Percentiles rank a stretch among this genome's conserved stretches.
Evolutionary conservation across 257 asterid species (phyloP).

Genomic region (Osmanthus fragrans): DNA sequence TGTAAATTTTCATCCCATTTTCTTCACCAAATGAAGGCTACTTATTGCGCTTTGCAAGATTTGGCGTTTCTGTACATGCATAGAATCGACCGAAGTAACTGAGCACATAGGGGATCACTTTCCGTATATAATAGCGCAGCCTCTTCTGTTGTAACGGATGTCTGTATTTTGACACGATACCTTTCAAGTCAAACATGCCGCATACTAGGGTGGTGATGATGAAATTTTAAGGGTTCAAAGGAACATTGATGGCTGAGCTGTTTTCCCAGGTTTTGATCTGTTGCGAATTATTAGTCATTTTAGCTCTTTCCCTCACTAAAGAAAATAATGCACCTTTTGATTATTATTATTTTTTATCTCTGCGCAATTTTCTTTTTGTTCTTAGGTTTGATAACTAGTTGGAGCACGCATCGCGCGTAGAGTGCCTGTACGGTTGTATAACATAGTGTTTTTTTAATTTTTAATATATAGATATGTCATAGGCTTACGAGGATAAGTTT

Average conservation of each 20-base stretch:
- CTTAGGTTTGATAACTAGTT: too few species aligned
- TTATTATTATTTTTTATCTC: not conserved
- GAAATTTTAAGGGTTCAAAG: not conserved
- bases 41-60: not conserved
- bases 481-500: too few species aligned
- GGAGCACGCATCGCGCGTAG: too few species aligned
- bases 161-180: not conserved
- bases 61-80: slow-evolving; percentile 2
- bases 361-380: not conserved
- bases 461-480: too few species aligned
- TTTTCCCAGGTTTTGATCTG: not conserved
- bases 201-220: not conserved
- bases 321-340: not conserved
- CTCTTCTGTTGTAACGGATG: not conserved
- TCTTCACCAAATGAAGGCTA: slow-evolving; percentile 1
- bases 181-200: not conserved
- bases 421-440: too few species aligned
- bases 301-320: not conserved
- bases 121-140: not conserved
- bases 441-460: too few species aligned
- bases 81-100: slow-evolving; percentile 2
- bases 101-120: not conserved
- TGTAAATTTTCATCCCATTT: not conserved
- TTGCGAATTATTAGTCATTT: not conserved
- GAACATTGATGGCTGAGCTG: not conserved